Conservation (phyloP, 2,329 filamentous ascomycete genomes). For the Paraconiothyrium brasiliense region DNA sequence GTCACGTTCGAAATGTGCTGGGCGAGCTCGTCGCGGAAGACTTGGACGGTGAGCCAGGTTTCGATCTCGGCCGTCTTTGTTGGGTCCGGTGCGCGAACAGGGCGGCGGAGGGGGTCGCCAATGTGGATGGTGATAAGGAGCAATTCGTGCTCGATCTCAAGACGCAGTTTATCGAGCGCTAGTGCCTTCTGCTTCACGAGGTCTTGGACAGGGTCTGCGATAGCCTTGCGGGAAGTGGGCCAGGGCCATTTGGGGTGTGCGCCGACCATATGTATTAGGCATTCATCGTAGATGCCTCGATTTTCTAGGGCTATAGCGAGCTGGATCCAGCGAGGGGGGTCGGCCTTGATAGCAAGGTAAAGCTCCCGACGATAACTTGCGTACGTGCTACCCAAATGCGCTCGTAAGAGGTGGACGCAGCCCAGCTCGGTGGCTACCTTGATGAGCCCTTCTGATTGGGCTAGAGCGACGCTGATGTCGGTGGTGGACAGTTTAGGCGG, state of each 20-base stretch:
- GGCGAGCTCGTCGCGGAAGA: slow-evolving; percentile 43
- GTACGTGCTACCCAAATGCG: slow-evolving; percentile 34
- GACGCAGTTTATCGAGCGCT: slow-evolving; percentile 24
- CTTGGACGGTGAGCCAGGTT: slow-evolving; percentile 40
- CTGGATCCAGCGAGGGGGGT: slow-evolving; percentile 44
- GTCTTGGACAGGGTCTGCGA: slow-evolving; percentile 19
- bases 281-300: slow-evolving; percentile 46
- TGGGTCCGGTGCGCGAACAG: slow-evolving; percentile 8
- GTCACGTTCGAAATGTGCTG: slow-evolving; percentile 27
- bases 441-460: slow-evolving; percentile 37
- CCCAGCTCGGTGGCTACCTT: slow-evolving; percentile 34
- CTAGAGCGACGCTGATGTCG: slow-evolving; percentile 30
- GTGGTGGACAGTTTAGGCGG: slow-evolving; percentile 26
- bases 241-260: slow-evolving; percentile 36
- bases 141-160: slow-evolving; percentile 35
- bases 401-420: slow-evolving; percentile 32
- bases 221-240: slow-evolving; percentile 18
- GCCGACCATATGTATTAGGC: slow-evolving; percentile 48
- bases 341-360: slow-evolving; percentile 39
- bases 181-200: slow-evolving; percentile 28
- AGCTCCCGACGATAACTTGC: slow-evolving; percentile 36
- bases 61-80: slow-evolving; percentile 21
- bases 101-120: slow-evolving; percentile 23
- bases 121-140: slow-evolving; percentile 34
- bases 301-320: slow-evolving; percentile 41